Conservation (phyloP, 1,284 basidiomycete species). For the Cystobasidium pallidum region DNA sequence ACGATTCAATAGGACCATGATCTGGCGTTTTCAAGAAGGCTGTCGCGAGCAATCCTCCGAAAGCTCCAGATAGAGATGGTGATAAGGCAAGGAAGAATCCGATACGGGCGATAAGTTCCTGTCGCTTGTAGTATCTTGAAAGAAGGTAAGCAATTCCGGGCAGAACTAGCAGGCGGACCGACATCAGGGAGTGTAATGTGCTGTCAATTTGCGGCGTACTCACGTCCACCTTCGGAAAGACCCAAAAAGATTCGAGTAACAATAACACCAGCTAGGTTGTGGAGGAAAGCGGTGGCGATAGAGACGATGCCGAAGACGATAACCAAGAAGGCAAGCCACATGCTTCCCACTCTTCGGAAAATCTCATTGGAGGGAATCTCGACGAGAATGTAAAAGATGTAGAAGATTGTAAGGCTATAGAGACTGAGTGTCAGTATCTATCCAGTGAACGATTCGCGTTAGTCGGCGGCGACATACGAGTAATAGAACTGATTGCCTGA, state of each 20-base stretch:
- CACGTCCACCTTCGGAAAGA: conserved; percentile 22
- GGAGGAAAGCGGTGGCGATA: conserved; percentile 54
- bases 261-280: conserved; percentile 53
- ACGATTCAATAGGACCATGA: conserved; percentile 49
- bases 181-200: neutral
- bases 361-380: conserved; percentile 53
- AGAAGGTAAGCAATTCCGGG: conserved; percentile 54
- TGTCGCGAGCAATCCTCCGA: conserved; percentile 26
- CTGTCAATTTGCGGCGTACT: neutral
- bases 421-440: too few species aligned
- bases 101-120: conserved; percentile 50
- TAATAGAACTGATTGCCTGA: conserved; percentile 26
- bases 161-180: conserved; percentile 54
- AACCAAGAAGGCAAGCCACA: conserved; percentile 48
- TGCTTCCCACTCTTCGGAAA: conserved; percentile 47
- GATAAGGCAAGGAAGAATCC: conserved; percentile 51
- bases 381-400: conserved; percentile 51
- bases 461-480: neutral
- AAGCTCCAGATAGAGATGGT: conserved; percentile 51
- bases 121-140: conserved; percentile 50
- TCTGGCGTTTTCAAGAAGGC: conserved; percentile 40
- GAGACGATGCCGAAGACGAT: conserved; percentile 47
- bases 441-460: too few species aligned
- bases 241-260: conserved; percentile 53
- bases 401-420: conserved; percentile 20